phyloP scores from a whole-genome alignment of 305 asterid species.

The Fraxinus velutina region DNA sequence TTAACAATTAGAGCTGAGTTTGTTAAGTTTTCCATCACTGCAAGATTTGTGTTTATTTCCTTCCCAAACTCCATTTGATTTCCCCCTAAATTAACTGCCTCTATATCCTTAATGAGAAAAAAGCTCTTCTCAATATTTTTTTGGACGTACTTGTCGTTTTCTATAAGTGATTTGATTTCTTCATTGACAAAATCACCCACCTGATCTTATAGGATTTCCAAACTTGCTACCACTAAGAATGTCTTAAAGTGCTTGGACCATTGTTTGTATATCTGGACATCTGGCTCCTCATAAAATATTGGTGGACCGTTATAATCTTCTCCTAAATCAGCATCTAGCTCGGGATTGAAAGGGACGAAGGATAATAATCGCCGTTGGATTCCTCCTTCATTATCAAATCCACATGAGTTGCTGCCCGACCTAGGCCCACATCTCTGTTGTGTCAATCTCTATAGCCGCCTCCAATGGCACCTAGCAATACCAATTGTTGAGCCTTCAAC shows the following conservation, averaged over 20 bases:
- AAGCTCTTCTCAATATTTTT: too few species aligned
- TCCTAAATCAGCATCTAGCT: background rate
- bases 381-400: background rate
- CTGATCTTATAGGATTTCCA: background rate
- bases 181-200: background rate
- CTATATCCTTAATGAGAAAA: background rate
- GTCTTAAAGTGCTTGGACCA: background rate
- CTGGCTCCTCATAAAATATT: background rate
- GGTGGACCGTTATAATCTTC: background rate
- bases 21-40: background rate
- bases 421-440: background rate
- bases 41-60: background rate
- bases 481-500: background rate
- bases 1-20: background rate
- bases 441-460: background rate
- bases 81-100: background rate
- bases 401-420: background rate
- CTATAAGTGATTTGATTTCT: background rate
- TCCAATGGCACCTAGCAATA: background rate
- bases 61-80: background rate
- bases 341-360: background rate
- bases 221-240: background rate
- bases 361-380: background rate
- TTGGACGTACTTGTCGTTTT: background rate
- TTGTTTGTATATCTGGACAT: background rate